Percentiles rank a stretch among this genome's conserved stretches.
Evolutionary conservation across 1,139 yeast species (phyloP).

Genomic region (Suhomyces panamericanus): DNA sequence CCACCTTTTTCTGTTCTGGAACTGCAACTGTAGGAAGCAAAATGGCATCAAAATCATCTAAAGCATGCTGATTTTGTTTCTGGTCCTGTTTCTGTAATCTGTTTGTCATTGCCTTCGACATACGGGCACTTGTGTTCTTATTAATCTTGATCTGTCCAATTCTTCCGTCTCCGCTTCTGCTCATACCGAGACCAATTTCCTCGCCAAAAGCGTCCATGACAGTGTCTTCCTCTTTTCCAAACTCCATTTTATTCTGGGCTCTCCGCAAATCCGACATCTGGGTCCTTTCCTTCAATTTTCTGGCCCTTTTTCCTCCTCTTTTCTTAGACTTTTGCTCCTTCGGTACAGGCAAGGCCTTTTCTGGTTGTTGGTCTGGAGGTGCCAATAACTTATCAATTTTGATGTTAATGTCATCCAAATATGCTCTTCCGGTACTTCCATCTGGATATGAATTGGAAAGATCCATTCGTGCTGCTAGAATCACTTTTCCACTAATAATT

Average conservation of each 20-base stretch:
- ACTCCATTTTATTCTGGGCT: conserved; percentile 82
- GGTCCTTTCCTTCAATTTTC: conserved; percentile 80
- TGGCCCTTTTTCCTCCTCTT: conserved; percentile 80
- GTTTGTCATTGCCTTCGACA: conserved; percentile 54
- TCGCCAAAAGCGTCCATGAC: conserved; percentile 70
- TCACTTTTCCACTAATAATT: conserved; percentile 74
- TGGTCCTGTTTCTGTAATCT: conserved; percentile 32
- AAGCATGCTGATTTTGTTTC: conserved; percentile 2
- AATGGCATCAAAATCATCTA: conserved; percentile 11
- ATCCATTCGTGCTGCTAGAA: conserved; percentile 85
- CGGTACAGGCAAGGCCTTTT: conserved; percentile 84
- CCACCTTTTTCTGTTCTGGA: not conserved
- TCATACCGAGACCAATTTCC: conserved; percentile 81
- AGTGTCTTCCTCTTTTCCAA: conserved; percentile 72
- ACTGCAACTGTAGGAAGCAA: conserved; percentile 2
- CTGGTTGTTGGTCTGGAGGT: conserved; percentile 70
- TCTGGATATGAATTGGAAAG: conserved; percentile 43
- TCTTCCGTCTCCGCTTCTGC: conserved; percentile 37
- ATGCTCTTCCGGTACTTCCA: conserved; percentile 58
- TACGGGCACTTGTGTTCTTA: conserved; percentile 48
- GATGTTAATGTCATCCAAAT: conserved; percentile 57
- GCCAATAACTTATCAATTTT: conserved; percentile 71
- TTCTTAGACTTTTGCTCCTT: conserved; percentile 74
- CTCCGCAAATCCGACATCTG: conserved; percentile 78
- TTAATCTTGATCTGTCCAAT: conserved; percentile 40